Evolutionary conservation across 169 alveolate species (phyloP), one percentile per base, ranked within the genome.

Genomic region (Plasmodium vinckei): DNA sequence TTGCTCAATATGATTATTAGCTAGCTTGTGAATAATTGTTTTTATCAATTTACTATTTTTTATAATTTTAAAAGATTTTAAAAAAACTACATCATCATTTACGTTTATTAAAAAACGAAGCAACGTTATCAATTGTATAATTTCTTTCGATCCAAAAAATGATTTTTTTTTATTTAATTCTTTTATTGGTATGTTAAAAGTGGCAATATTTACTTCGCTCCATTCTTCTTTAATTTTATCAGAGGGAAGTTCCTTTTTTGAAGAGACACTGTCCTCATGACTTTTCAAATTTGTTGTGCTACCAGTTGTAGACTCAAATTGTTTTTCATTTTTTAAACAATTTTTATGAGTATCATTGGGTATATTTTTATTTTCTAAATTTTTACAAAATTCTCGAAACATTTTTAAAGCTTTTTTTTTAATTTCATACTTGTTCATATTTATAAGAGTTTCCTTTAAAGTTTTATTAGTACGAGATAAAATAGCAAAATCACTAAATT

Each of bases 401-500:
- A 47, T 49, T 9, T 77, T 77, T 9, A 49, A 39, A 17, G 88
- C 77, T 9, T 42, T 77, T 60, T 69, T 77, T 15, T 69, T 63
- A 13, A 51, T 21, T 6, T 77, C 77, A 53, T 23, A 6, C 21
- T 46, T 77, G 47, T 49, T 19, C 57, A 77, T 27, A 54, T 25
- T 49, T 59, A 23, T 77, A 21, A 77, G 57, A 1, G 88, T 77
- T 21, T 77, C 88, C 39, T 51, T 77, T 21, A 87, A 60, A 33
- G 93, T 92, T 54, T 61, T 72, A 72, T 92, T 92, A 9, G 94
- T 86, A 71, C 97, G 73, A 68, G 91, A 91, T 59, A 95, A 86
- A 33, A 95, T 73, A 2, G 94, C 95, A 65, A 95, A 89, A 64
- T 95, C 95, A 77, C 91, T 89, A 87, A 92, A 95, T 46, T 91